Conservation (phyloP, 305 asterid genomes). For the Solanum hybrid region DNA sequence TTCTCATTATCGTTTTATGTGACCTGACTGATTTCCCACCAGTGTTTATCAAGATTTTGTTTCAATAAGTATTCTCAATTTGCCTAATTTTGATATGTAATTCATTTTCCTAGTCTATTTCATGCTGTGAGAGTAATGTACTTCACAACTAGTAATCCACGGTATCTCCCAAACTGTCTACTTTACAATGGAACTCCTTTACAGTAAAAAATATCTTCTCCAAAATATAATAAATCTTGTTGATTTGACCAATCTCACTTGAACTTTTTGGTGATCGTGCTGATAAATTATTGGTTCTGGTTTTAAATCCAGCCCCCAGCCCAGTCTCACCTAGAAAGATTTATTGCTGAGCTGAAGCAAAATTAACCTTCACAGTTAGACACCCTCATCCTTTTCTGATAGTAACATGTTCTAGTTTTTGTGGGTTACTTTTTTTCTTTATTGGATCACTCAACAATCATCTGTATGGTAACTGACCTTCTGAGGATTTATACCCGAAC, state of each 20-base stretch:
- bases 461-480: not conserved
- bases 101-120: not conserved
- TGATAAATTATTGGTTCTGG: not conserved
- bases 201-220: not conserved
- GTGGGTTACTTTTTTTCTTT: not conserved
- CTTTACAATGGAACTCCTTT: not conserved
- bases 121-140: not conserved
- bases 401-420: not conserved
- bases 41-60: not conserved
- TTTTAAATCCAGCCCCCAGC: not conserved
- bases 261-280: not conserved
- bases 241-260: not conserved
- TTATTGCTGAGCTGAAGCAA: not conserved
- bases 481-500: not conserved
- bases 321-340: not conserved
- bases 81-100: not conserved
- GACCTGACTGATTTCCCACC: not conserved
- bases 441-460: not conserved
- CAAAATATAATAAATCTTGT: not conserved
- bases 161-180: not conserved
- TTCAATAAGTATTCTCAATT: not conserved
- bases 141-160: not conserved
- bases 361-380: not conserved
- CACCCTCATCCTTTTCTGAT: not conserved
- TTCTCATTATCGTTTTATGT: not conserved